Percentiles rank a stretch among this genome's conserved stretches.
Conservation (phyloP, 2,329 filamentous ascomycete species). For the Trichocomaceae sp. region DNA sequence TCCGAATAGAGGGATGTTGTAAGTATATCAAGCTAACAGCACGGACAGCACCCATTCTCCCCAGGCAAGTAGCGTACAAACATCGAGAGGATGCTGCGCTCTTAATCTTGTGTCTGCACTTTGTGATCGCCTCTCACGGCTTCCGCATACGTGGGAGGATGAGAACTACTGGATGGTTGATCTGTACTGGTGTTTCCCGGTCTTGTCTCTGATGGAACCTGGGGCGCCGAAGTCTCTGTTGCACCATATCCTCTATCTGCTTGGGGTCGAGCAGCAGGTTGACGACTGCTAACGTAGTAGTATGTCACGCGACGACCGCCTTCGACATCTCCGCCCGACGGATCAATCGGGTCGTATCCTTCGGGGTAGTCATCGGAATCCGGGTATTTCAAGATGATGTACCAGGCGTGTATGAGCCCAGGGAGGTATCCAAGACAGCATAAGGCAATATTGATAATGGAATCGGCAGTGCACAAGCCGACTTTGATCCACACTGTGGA, state of each 20-base stretch:
- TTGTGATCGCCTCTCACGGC: constrained; percentile 87
- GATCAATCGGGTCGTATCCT: constrained; percentile 58
- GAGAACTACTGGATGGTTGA: constrained; percentile 22
- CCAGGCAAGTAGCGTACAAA: background rate
- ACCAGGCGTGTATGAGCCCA: constrained; percentile 91
- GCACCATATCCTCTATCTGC: constrained; percentile 35
- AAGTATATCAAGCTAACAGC: background rate
- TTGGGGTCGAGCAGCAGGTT: constrained; percentile 31
- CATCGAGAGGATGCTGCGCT: background rate
- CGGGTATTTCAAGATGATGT: constrained; percentile 89
- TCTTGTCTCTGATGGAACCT: constrained; percentile 15
- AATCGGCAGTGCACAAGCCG: constrained; percentile 87
- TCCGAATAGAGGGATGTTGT: background rate
- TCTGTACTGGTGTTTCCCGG: constrained; percentile 24
- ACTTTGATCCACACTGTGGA: constrained; percentile 89
- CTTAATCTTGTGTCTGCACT: constrained; percentile 62
- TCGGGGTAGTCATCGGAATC: constrained; percentile 58
- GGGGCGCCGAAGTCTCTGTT: constrained; percentile 18
- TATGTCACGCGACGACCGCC: constrained; percentile 57
- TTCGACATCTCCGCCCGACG: constrained; percentile 36
- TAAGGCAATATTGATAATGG: constrained; percentile 89
- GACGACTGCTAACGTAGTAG: constrained; percentile 62
- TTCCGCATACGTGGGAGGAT: constrained; percentile 81
- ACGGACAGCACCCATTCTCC: background rate
- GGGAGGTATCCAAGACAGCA: constrained; percentile 73